Conservation (phyloP, 495 filamentous ascomycete genomes). For the Lineolata rhizophorae region DNA sequence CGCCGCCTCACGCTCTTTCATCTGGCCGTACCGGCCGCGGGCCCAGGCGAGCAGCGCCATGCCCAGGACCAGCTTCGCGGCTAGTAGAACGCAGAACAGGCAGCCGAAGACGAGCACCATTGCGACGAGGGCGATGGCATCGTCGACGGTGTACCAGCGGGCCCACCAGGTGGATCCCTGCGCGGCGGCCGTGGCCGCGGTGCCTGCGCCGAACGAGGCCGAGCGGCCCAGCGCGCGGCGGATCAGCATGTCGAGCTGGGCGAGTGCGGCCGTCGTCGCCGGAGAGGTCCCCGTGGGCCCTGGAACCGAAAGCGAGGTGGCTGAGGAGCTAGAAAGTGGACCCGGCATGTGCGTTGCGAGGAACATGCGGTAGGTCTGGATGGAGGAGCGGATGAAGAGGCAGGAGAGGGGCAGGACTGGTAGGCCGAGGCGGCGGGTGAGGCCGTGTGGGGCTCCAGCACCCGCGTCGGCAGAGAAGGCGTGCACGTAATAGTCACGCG, state of each 20-base stretch:
- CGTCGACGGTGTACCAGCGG: constrained; percentile 27
- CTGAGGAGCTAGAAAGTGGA: constrained; percentile 43
- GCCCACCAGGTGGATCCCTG: constrained; percentile 8
- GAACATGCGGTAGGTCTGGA: constrained; percentile 98
- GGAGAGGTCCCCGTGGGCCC: constrained; percentile 31
- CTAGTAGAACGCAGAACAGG: constrained; percentile 56
- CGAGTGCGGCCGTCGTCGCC: constrained; percentile 46
- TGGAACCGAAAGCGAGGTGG: constrained; percentile 37
- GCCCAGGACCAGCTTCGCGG: constrained; percentile 64
- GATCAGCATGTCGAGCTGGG: constrained; percentile 53
- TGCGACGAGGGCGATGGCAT: constrained; percentile 44
- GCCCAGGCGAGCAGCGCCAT: constrained; percentile 59
- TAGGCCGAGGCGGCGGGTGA: constrained; percentile 75
- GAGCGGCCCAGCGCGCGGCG: constrained; percentile 48
- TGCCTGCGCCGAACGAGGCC: constrained; percentile 31
- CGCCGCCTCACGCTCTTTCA: constrained; percentile 48
- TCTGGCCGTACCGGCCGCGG: constrained; percentile 50
- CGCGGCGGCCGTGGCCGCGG: constrained; percentile 16
- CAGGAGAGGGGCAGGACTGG: constrained; percentile 83
- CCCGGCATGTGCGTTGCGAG: constrained; percentile 62
- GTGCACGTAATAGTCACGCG: constrained; percentile 88
- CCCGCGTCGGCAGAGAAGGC: constrained; percentile 12
- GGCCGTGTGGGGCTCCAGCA: constrained; percentile 75
- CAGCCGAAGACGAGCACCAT: constrained; percentile 68
- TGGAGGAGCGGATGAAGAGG: constrained; percentile 81